Percentiles rank a stretch among this genome's conserved stretches.
phyloP scores from a whole-genome alignment of 2,329 filamentous ascomycete genomes.

The Ophiostoma piceae region DNA sequence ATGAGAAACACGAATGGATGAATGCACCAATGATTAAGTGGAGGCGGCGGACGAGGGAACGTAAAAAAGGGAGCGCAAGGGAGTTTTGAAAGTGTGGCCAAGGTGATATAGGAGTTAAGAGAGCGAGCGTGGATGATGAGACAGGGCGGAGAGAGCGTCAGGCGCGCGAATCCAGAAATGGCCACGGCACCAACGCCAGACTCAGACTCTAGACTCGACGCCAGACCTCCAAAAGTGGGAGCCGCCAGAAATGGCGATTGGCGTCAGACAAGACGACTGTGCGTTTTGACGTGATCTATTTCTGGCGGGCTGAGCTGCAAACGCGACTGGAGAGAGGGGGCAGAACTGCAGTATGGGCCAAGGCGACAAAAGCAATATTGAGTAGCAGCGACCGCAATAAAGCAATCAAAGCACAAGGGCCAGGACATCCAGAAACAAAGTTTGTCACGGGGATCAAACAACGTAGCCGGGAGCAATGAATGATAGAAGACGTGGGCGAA shows the following conservation, averaged over 20 bases:
- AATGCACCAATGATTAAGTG: conserved; percentile 26
- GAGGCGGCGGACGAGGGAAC: conserved; percentile 23
- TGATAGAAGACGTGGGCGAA: neutral
- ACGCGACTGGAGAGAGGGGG: neutral
- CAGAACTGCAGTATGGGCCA: neutral
- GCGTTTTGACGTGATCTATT: conserved; percentile 9
- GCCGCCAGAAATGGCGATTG: conserved; percentile 18
- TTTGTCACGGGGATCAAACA: neutral
- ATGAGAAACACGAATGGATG: conserved; percentile 19
- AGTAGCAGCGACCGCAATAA: neutral
- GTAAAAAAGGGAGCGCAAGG: conserved; percentile 26
- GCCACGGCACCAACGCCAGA: conserved; percentile 17
- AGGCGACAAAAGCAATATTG: too few species aligned
- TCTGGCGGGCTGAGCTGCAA: conserved; percentile 17
- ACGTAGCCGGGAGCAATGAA: too few species aligned
- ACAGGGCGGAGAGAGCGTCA: conserved; percentile 18
- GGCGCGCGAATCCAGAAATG: conserved; percentile 22
- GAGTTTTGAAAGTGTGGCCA: conserved; percentile 20
- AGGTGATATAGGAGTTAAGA: conserved; percentile 18
- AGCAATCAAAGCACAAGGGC: neutral
- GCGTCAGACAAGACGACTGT: conserved; percentile 20
- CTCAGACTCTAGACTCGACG: neutral
- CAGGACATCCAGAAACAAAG: neutral
- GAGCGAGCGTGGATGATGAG: conserved; percentile 23
- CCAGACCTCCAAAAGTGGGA: conserved; percentile 14